A percentile compares a stretch with the other conserved stretches of the same genome.
phyloP scores from a whole-genome alignment of 345 rosid genomes.

The Aquilaria sinensis region DNA sequence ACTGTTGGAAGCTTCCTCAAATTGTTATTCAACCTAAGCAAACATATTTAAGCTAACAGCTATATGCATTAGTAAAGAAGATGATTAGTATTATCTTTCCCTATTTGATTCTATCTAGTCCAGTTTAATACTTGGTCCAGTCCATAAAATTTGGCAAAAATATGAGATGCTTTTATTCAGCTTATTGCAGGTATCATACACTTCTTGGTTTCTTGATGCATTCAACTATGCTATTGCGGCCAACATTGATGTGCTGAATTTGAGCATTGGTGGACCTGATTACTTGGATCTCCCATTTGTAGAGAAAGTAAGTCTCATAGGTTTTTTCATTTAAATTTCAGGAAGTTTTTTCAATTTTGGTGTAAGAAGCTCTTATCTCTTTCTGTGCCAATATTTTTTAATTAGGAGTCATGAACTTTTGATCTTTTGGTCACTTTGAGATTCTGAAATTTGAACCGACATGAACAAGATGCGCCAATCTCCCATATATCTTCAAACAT shows the following conservation, averaged over 20 bases:
- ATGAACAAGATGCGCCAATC: too few species aligned
- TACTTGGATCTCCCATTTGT: conserved; percentile 96
- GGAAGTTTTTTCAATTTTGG: too few species aligned
- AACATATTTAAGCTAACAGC: not conserved
- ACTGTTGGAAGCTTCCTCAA: conserved; percentile 4
- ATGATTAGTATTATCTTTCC: too few species aligned
- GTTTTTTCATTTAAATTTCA: too few species aligned
- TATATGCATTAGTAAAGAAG: not conserved
- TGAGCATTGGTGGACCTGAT: conserved; percentile 99
- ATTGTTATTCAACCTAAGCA: not conserved
- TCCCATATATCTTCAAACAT: too few species aligned
- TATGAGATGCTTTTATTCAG: conserved; percentile 83
- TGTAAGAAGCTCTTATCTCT: too few species aligned
- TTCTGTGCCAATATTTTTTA: too few species aligned
- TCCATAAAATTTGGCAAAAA: conserved; percentile 31
- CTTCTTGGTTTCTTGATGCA: conserved; percentile 99
- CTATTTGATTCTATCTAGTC: not conserved
- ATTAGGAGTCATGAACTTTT: too few species aligned
- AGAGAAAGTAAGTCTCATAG: conserved; percentile 58
- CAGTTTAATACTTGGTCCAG: conserved; percentile 5
- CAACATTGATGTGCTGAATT: conserved; percentile 87
- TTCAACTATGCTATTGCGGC: conserved; percentile 96
- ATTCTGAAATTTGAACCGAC: too few species aligned
- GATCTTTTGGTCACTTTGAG: too few species aligned
- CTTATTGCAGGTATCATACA: conserved; percentile 97